phyloP scores from a whole-genome alignment of 345 rosid species.

The Salix purpurea region DNA sequence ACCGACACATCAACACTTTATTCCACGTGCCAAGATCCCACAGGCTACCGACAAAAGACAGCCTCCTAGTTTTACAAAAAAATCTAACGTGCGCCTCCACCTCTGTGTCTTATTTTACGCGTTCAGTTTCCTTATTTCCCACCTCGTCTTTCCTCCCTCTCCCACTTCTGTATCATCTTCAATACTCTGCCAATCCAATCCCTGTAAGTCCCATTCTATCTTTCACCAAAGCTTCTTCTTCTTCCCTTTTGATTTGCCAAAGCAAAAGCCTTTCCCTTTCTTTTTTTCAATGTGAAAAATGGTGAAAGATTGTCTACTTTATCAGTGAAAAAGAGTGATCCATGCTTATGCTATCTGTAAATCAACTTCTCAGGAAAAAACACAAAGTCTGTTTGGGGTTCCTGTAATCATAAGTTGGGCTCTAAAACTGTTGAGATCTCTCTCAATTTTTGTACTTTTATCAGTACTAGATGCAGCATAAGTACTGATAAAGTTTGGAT shows the following conservation, averaged over 20 bases:
- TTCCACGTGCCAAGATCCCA: conserved; percentile 41
- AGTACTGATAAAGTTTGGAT: neutral
- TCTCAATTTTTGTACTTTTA: neutral
- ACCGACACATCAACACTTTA: conserved; percentile 6
- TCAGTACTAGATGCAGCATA: neutral
- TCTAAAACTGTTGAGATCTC: conserved; percentile 8
- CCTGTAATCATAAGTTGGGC: neutral
- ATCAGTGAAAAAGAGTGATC: neutral
- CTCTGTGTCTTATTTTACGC: neutral
- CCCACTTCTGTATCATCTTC: neutral
- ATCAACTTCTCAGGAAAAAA: neutral
- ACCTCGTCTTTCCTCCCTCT: neutral
- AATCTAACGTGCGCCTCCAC: neutral
- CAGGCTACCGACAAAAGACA: conserved; percentile 57
- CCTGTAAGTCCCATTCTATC: neutral
- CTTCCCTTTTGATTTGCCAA: neutral
- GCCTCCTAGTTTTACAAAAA: conserved; percentile 7
- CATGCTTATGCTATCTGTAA: neutral
- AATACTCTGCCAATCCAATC: neutral
- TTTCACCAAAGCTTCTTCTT: neutral
- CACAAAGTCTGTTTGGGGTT: neutral
- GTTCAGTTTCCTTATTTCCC: neutral
- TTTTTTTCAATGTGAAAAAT: neutral
- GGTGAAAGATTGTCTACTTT: neutral
- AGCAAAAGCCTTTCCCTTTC: neutral